Conservation (phyloP, 1,284 basidiomycete genomes). For the Takashimella koratensis region DNA sequence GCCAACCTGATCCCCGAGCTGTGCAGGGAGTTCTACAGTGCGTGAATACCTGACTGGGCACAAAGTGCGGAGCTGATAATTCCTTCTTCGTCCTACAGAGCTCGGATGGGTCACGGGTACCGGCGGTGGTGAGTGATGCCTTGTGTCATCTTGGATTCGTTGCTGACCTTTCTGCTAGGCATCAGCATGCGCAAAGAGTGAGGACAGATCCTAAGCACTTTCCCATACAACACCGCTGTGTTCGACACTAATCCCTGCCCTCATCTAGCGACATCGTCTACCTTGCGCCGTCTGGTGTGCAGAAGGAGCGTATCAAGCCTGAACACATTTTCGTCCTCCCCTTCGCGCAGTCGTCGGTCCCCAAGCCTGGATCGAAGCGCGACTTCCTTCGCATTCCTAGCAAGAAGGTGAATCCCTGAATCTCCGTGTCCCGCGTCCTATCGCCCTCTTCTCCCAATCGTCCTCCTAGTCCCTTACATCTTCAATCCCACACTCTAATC, state of each 20-base stretch:
- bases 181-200: conserved; percentile 70
- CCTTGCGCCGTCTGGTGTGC: conserved; percentile 81
- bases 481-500: neutral
- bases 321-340: conserved; percentile 80
- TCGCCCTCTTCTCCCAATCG: too few relatives aligned
- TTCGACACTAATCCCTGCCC: too few relatives aligned
- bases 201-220: too few relatives aligned
- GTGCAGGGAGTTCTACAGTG: conserved; percentile 55
- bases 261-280: conserved; percentile 65
- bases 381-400: conserved; percentile 69
- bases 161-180: conserved; percentile 31
- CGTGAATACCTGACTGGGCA: conserved; percentile 8
- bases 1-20: conserved; percentile 77
- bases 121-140: conserved; percentile 44
- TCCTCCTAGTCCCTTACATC: too few relatives aligned
- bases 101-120: conserved; percentile 62
- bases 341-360: conserved; percentile 59
- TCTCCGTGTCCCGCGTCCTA: neutral
- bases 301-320: conserved; percentile 77
- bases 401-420: conserved; percentile 46
- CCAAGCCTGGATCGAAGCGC: conserved; percentile 62
- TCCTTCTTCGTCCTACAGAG: conserved; percentile 54
- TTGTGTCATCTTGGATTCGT: neutral
- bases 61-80: conserved; percentile 2
- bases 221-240: too few relatives aligned